phyloP scores from a whole-genome alignment of 805 yeast species.

The Hanseniaspora mollemarum region DNA sequence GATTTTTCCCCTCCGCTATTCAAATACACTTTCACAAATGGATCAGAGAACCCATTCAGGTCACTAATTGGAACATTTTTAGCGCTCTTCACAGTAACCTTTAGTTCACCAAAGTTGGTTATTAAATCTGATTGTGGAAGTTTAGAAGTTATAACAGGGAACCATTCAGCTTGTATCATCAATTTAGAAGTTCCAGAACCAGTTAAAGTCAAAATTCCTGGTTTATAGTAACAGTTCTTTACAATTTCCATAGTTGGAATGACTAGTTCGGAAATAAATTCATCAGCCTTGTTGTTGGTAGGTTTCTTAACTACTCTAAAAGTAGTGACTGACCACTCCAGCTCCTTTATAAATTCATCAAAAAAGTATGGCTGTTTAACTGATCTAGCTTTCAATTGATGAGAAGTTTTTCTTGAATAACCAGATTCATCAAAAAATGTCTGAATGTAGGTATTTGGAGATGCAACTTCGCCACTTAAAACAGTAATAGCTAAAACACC shows the following conservation, averaged over 20 bases:
- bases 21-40: slow-evolving; percentile 60
- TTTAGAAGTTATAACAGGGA: slow-evolving; percentile 52
- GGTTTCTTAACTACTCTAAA: slow-evolving; percentile 51
- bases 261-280: slow-evolving; percentile 48
- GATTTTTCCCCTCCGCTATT: slow-evolving; percentile 39
- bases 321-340: slow-evolving; percentile 57
- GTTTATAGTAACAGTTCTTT: slow-evolving; percentile 51
- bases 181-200: slow-evolving; percentile 46
- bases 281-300: slow-evolving; percentile 44
- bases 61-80: slow-evolving; percentile 72
- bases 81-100: slow-evolving; percentile 52
- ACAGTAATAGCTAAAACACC: slow-evolving; percentile 71
- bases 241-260: slow-evolving; percentile 58
- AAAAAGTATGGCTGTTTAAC: slow-evolving; percentile 43
- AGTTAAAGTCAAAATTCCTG: slow-evolving; percentile 44
- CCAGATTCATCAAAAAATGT: slow-evolving; percentile 67
- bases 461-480: slow-evolving; percentile 44
- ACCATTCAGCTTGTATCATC: slow-evolving; percentile 57
- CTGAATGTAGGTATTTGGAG: slow-evolving; percentile 56
- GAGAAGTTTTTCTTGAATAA: slow-evolving; percentile 49
- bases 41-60: slow-evolving; percentile 86
- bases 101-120: slow-evolving; percentile 61
- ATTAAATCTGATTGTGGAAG: slow-evolving; percentile 67
- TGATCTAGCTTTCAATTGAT: slow-evolving; percentile 33
- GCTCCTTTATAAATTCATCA: slow-evolving; percentile 65